These are phyloP conservation scores for Alternaria sp. DNA, from an alignment of 2,329 filamentous ascomycete genomes.

Conservation along the genomic window DNA sequence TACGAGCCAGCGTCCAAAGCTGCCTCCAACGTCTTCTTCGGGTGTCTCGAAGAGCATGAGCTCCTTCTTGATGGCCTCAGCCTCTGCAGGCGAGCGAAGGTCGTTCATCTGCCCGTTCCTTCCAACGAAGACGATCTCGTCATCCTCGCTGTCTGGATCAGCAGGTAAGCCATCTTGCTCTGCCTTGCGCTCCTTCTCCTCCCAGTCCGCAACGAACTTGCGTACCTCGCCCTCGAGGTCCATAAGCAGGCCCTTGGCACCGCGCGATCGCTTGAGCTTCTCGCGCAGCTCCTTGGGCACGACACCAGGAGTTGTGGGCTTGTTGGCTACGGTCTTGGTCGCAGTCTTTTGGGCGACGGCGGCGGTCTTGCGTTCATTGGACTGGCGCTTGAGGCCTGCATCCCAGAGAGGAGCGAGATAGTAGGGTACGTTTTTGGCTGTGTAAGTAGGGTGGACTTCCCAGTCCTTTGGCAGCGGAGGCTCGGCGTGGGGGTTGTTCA, in stretches of 20 bases:
- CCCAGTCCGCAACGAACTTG: conserved; percentile 72
- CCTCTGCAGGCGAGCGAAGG: conserved; percentile 59
- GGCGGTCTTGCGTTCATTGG: conserved; percentile 55
- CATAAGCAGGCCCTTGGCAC: conserved; percentile 80
- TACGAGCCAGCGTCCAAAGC: conserved; percentile 91
- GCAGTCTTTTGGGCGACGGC: conserved; percentile 46
- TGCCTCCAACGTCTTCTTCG: conserved; percentile 76
- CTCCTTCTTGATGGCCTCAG: conserved; percentile 65
- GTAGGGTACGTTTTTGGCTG: conserved; percentile 81
- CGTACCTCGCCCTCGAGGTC: conserved; percentile 86
- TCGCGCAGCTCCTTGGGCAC: conserved; percentile 83
- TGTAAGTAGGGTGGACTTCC: conserved; percentile 82
- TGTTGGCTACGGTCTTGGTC: conserved; percentile 48
- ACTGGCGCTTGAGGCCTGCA: conserved; percentile 57
- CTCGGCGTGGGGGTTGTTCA: conserved; percentile 85
- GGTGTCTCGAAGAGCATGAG: conserved; percentile 83
- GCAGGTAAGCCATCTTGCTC: conserved; percentile 57
- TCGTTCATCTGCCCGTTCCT: conserved; percentile 70
- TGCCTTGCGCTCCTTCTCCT: conserved; percentile 61
- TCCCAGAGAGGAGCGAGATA: conserved; percentile 90
- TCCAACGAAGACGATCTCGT: conserved; percentile 92
- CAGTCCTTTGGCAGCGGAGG: conserved; percentile 85
- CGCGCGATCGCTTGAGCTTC: conserved; percentile 80
- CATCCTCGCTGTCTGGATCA: conserved; percentile 69
- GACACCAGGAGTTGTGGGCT: conserved; percentile 56